These are phyloP conservation scores for Phytophthora pluvialis DNA, from an alignment of 352 stramenopile species.

Conservation along the genomic window DNA sequence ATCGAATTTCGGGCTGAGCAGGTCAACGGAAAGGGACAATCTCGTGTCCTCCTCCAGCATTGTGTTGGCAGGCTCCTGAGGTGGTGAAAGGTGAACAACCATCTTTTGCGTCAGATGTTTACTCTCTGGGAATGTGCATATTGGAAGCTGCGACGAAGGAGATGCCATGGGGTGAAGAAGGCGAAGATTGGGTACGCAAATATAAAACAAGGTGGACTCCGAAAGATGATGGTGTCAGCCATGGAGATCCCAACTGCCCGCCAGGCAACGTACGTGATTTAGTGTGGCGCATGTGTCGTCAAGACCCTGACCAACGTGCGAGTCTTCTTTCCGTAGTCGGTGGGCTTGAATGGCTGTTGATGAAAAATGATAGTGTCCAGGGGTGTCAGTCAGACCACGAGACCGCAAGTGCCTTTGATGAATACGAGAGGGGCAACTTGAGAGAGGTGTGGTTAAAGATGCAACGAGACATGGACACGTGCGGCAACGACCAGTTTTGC, in stretches of 20 bases:
- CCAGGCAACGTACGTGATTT: background rate
- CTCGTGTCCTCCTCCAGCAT: background rate
- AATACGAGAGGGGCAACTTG: background rate
- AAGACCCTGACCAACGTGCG: background rate
- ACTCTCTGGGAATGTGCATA: constrained; percentile 36
- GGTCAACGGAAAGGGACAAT: background rate
- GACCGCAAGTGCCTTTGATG: background rate
- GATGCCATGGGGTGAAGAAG: background rate
- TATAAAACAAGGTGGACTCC: background rate
- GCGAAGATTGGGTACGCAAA: background rate
- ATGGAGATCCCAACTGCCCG: background rate
- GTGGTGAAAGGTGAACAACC: background rate
- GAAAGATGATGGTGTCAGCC: background rate
- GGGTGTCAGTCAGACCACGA: background rate
- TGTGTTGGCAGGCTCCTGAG: constrained; percentile 25
- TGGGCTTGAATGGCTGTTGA: background rate
- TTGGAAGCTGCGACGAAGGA: constrained; percentile 19
- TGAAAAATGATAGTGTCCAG: background rate
- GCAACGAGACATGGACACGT: background rate
- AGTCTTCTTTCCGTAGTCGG: background rate
- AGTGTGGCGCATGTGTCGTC: constrained; percentile 20
- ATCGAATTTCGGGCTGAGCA: constrained; percentile 10
- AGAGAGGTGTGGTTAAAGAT: background rate
- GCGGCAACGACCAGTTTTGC: background rate
- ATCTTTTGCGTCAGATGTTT: constrained; percentile 20